Base-by-base conservation (phyloP, 1,284 basidiomycete species). In the Anthracocystis panici-leucophaei region DNA sequence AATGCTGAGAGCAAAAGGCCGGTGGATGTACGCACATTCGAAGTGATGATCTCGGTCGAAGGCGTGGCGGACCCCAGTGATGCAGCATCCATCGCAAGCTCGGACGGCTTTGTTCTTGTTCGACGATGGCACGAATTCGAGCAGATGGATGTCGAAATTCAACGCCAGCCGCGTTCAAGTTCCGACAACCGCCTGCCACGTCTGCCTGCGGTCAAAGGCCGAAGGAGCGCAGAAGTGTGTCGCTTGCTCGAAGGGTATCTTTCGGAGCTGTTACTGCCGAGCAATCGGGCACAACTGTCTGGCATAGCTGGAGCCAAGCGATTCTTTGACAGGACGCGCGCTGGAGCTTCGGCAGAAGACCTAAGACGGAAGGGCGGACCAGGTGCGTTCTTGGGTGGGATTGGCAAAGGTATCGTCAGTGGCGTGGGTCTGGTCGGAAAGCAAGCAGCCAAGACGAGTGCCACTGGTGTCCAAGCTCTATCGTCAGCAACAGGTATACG, bases 41-140 rank as follows among this genome's bases (percentile, higher is more conserved):
- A 84, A 40, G 66, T 83, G 40, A 82, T 84, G 71, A 75, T 83
- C 50, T 79, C 79, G 23, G 76, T 84, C 41, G 82, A 84, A 52
- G 74, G 70, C 7, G 49, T 58, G 5, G 25, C 64, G 7, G 66
- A 52, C 11, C n/a, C 60, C 1, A 63, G 55, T 16, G 55, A 65
- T 7, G 14, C 61, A 1, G 41, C 57, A 18, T 53, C 66, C 2
- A 49, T 33, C 35, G 55, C 57, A 12, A 60, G 62, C n/a, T 45
- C 71, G 4, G 79, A 79, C 38, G 82, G 82, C 40, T 83, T 82
- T 58, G 78, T 82, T 3, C 67, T 84, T 11, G 58, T 84, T 0
- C 71, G 82, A 9, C 60, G 75, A 10, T 83, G 82, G 81, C 58
- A 76, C 54, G 82, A 84, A 51, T 77, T 84, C 29, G 80, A 83